Evolutionary conservation across 768 basidiomycete genomes (phyloP).

Genomic region (Auricularia cornea): DNA sequence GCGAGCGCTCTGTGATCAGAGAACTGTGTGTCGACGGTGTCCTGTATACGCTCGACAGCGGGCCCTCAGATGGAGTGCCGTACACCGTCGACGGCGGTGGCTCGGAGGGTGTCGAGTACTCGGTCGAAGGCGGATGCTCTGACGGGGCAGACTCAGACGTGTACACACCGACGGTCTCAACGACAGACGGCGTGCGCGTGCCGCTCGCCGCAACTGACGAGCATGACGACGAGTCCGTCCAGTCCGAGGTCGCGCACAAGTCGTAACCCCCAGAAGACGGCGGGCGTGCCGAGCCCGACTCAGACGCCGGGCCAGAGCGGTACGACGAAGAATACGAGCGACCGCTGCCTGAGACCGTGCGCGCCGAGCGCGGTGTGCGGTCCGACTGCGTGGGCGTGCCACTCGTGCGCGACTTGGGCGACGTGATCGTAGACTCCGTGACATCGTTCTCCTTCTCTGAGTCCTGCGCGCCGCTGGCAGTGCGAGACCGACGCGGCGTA

Average conservation of each 20-base stretch:
- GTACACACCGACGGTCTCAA: neutral
- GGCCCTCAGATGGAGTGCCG: neutral
- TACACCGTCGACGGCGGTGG: neutral
- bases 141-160: neutral
- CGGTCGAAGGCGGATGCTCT: neutral
- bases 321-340: neutral
- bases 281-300: neutral
- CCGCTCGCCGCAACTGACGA: neutral
- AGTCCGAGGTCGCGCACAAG: neutral
- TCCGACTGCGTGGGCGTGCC: constrained; percentile 1
- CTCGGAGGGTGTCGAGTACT: neutral
- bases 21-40: neutral
- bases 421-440: constrained; percentile 16
- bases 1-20: neutral
- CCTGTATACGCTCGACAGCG: neutral
- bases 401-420: neutral
- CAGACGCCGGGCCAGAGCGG: neutral
- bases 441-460: constrained; percentile 52
- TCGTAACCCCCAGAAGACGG: neutral
- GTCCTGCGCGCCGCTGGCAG: constrained; percentile 24
- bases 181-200: neutral
- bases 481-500: constrained; percentile 35
- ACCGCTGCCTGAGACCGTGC: neutral
- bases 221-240: neutral
- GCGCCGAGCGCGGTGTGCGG: neutral